These are phyloP conservation scores for Margaritispora aquatica DNA, from an alignment of 495 filamentous ascomycete species.

Conservation along the genomic window DNA sequence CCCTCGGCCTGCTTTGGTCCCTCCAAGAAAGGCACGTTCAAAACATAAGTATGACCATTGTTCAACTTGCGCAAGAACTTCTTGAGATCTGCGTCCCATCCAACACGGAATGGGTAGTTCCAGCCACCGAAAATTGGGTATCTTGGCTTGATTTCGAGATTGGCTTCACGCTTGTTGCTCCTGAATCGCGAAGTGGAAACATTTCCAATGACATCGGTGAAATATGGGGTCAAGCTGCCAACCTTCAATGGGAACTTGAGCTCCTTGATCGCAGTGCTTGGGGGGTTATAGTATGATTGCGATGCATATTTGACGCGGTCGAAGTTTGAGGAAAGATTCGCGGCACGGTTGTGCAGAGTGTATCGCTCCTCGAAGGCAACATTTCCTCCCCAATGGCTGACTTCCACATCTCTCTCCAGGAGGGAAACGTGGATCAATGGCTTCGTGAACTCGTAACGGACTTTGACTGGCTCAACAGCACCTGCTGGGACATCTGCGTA, in stretches of 20 bases:
- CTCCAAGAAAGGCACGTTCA: conserved; percentile 94
- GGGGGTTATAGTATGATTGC: conserved; percentile 66
- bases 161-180: conserved; percentile 67
- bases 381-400: conserved; percentile 98
- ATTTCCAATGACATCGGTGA: conserved; percentile 95
- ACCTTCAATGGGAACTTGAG: conserved; percentile 70
- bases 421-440: conserved; percentile 70
- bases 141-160: conserved; percentile 83
- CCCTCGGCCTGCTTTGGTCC: conserved; percentile 81
- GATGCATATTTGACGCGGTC: conserved; percentile 78
- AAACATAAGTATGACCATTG: conserved; percentile 61
- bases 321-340: conserved; percentile 78
- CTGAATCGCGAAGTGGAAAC: conserved; percentile 90
- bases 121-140: conserved; percentile 94
- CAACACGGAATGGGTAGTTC: conserved; percentile 94
- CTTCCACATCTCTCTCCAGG: conserved; percentile 85
- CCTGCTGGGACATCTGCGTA: conserved; percentile 73
- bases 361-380: conserved; percentile 91
- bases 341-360: conserved; percentile 79
- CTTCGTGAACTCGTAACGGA: conserved; percentile 94
- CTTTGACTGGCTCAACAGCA: conserved; percentile 59
- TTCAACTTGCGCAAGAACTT: conserved; percentile 62
- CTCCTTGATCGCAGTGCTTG: conserved; percentile 72
- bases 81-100: conserved; percentile 83
- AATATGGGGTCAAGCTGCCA: conserved; percentile 81